Base-by-base conservation (phyloP, 352 stramenopile species). In the Thraustotheca clavata region DNA sequence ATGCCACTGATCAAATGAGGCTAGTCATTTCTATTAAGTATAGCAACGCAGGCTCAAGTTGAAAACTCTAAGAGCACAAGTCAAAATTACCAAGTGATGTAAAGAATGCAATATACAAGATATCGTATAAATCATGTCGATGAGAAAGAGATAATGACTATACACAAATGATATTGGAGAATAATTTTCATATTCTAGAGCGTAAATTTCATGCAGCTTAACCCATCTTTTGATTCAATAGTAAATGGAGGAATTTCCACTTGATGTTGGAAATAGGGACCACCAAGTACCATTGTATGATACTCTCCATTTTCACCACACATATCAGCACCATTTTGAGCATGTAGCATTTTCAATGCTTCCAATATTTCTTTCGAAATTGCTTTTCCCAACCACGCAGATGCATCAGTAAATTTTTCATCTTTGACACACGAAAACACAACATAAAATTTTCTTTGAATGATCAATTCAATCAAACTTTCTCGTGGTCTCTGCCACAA, bases 251-350 rank as follows among this genome's bases (percentile, higher is more conserved):
- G 34, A 35, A 76, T 31, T 26, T 24, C 35, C 24, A 73, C 54
- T 52, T 26, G n/a, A 48, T 52, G 9, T 34, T 52, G 41, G 67
- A 80, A 79, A 16, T 77, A 70, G 29, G 75, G 73, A 2, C 71
- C 75, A 60, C 68, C 49, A 4, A 76, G 32, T 60, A 69, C 69
- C 75, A 83, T 83, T 3, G 75, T 78, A 43, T 83, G 75, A 67
- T 80, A 83, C 49, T 79, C 75, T 33, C 75, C 75, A 26, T 74
- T 70, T 54, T 83, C 75, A 48, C 75, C 73, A 59, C 69, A 70
- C n/a, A 80, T 49, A 73, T 83, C 73, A 41, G 74, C 63, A 9
- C 66, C 60, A 27, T 52, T n/a, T 40, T 54, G n/a, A 12, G 62
- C 69, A 6, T 59, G 33, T 35, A 31, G 67, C 33, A 73, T 59